Conservation (phyloP, 2,329 filamentous ascomycete species). For the Lecanicillium sp. region DNA sequence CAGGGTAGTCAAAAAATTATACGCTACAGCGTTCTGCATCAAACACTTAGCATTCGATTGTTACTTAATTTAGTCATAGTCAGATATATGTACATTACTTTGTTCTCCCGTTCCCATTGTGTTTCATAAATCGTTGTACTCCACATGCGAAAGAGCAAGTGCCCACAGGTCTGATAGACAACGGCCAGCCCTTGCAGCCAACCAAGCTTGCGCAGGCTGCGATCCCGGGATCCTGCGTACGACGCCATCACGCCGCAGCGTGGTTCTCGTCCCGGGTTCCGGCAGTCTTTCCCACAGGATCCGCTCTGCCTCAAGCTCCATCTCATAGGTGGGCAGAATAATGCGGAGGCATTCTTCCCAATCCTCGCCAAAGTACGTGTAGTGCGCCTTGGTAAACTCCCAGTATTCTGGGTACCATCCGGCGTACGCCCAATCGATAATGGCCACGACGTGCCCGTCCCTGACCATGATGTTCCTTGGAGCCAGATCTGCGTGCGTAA, state of each 20-base stretch:
- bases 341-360: constrained; percentile 14
- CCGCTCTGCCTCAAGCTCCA: not conserved
- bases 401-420: constrained; percentile 28
- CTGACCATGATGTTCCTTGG: constrained; percentile 21
- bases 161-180: constrained; percentile 14
- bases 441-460: constrained; percentile 16
- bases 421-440: constrained; percentile 24
- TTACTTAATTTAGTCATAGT: too few species aligned
- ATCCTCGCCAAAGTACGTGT: constrained; percentile 11
- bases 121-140: too few species aligned
- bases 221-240: constrained; percentile 10
- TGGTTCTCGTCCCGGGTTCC: constrained; percentile 1
- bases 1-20: too few species aligned
- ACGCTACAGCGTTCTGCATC: too few species aligned
- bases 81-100: too few species aligned
- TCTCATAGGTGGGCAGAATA: constrained; percentile 2
- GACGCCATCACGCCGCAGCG: constrained; percentile 10
- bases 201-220: constrained; percentile 14
- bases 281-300: not conserved
- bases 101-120: too few species aligned
- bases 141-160: too few species aligned
- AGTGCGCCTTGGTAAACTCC: constrained; percentile 22
- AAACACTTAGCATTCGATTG: too few species aligned
- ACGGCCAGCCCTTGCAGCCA: constrained; percentile 13
- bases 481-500: constrained; percentile 19